Base-by-base conservation (phyloP, 1,139 yeast species). In the Blastobotrys persicus region DNA sequence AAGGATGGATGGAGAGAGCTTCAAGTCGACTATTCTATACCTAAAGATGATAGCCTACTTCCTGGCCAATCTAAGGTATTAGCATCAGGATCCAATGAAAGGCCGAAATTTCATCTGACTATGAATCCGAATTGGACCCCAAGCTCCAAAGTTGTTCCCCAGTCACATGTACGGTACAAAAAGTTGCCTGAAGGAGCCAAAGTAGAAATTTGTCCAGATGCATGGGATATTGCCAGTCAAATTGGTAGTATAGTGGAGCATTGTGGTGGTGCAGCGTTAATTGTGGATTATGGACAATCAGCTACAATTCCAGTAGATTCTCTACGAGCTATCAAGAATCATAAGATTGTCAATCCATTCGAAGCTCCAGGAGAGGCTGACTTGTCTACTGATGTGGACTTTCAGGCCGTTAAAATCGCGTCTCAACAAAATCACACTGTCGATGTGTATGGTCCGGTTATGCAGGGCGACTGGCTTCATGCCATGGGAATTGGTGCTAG, bases 331-430 rank as follows among this genome's bases (percentile, higher is more conserved):
- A 87, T 88, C 53, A 76, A 79, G 57, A 72, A 80, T 59, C 95
- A 88, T 64, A 77, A 79, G 58, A 77, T 88, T 85, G 1, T 80
- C 84, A n/a, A 41, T 12, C 95, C 96, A 1, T 84, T 86, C 55
- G 73, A 68, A 28, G 73, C 73, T 26, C 95, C 95, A 0, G 96
- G 96, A 2, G 79, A 80, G 42, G 91, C 86, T 2, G 96, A 88
- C 67, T 73, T 88, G 42, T 86, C 95, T 0, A 83, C 85, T 0
- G 95, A 88, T 61, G 96, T 88, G 11, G 96, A 88, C 64, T 88
- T 88, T 60, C 76, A 73, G 42, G 84, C 83, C 11, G 67, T 85
- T 48, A 71, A 69, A 28, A 60, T 64, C 7, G 71, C 74, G 3
- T 73, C 74, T 1, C 43, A 52, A 20, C 55, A 60, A 55, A 26